phyloP scores from a whole-genome alignment of 768 basidiomycete genomes.

The Paxillus involutus region DNA sequence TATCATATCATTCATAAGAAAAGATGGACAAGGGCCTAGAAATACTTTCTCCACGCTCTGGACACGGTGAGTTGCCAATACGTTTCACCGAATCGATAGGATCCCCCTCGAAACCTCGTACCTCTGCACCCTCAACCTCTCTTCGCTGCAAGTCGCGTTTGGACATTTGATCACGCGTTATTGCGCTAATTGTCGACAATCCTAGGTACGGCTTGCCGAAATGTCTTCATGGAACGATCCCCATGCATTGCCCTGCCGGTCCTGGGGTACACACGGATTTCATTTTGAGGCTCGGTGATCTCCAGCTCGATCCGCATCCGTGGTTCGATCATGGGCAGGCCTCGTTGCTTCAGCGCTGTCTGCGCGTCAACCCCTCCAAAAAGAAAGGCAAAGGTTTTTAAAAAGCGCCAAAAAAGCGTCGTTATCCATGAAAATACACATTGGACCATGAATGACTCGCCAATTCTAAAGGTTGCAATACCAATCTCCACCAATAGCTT shows the following conservation, averaged over 20 bases:
- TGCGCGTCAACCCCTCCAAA: not conserved
- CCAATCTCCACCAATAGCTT: not conserved
- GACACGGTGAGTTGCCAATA: too few relatives aligned
- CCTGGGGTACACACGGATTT: slow-evolving; percentile 16
- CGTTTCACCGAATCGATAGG: too few relatives aligned
- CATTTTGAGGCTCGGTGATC: slow-evolving; percentile 23
- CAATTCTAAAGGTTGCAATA: too few relatives aligned
- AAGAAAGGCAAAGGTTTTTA: too few relatives aligned
- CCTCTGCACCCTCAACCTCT: not conserved
- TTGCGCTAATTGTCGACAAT: slow-evolving; percentile 3
- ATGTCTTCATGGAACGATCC: slow-evolving; percentile 4
- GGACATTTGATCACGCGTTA: slow-evolving; percentile 2
- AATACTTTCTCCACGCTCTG: too few relatives aligned
- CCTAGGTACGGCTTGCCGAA: not conserved
- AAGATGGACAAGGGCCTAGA: too few relatives aligned
- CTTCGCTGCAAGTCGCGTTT: not conserved
- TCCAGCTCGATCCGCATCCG: slow-evolving; percentile 8
- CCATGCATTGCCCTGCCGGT: slow-evolving; percentile 3
- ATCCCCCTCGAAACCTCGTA: not conserved
- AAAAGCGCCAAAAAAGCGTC: slow-evolving; percentile 1
- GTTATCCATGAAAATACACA: not conserved
- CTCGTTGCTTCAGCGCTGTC: not conserved
- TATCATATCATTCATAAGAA: too few relatives aligned
- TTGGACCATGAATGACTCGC: too few relatives aligned
- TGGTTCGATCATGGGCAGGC: not conserved